Base-by-base conservation (phyloP, 2,329 filamentous ascomycete species). In the Coleophoma eucalyptorum region DNA sequence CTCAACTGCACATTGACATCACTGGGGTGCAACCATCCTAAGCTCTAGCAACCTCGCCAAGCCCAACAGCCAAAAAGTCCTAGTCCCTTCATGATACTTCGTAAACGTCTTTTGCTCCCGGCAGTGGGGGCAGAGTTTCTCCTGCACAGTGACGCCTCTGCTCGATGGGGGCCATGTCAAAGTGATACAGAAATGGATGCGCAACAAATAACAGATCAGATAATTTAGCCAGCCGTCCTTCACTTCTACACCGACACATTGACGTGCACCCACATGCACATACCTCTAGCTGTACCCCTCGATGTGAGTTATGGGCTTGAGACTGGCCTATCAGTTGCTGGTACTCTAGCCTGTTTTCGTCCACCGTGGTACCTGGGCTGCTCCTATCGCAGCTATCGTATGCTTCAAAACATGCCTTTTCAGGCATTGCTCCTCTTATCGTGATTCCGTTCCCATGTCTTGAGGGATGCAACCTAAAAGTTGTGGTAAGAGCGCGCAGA, bases 241-340 rank as follows among this genome's bases (percentile, higher is more conserved):
- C 26, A 26, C 57, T 1, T 50, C 56, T 15, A 75, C 72, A 2
- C 74, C 67, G 16, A 64, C 61, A 49, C 65, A 62, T 43, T 55
- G 57, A 57, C 55, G 55, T 43, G 37, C 26, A 18, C 26, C 16
- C n/a, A 38, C 26, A 45, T 37, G 18, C 42, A 44, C 26, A 26
- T 26, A 8, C 26, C 10, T 8, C 26, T 26, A 5, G 26, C 26
- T 26, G 26, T 26, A n/a, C 21, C 42, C 42, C 21, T 16, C 42
- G 21, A 13, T 21, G 4, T 19, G 11, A 26, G 26, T 26, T 26
- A 26, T 8, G 26, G 26, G 26, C 26, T 8, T 26, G 26, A 8
- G 18, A 8, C 21, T 21, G 21, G 15, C 42, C 42, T 21, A 21
- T 43, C 18, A 21, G 15, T 43, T 12, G 18, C 11, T 43, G 42